Percentiles rank a stretch among this genome's conserved stretches.
These are phyloP conservation scores for Brassica balearica DNA, from an alignment of 441 rosid genomes.

Conservation along the genomic window DNA sequence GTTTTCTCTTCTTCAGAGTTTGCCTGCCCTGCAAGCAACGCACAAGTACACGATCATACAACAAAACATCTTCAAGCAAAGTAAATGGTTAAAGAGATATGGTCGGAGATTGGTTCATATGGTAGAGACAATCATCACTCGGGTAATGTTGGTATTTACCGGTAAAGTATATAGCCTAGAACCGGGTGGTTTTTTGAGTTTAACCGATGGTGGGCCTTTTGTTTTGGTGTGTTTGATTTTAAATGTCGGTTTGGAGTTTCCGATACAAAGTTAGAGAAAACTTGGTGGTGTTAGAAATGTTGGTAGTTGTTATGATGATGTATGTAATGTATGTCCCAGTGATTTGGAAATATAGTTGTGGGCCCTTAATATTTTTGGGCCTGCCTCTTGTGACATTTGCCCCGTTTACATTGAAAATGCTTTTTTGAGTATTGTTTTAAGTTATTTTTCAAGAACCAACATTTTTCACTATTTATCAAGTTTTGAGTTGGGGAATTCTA, in stretches of 20 bases:
- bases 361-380: slow-evolving; percentile 38
- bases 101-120: background rate
- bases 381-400: slow-evolving; percentile 26
- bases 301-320: slow-evolving; percentile 4
- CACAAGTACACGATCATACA: background rate
- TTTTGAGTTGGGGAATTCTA: background rate
- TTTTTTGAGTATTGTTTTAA: background rate
- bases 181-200: slow-evolving; percentile 29
- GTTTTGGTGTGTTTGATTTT: slow-evolving; percentile 24
- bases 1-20: background rate
- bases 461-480: background rate
- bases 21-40: slow-evolving; percentile 2
- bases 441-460: background rate
- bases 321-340: slow-evolving; percentile 25
- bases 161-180: background rate
- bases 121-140: background rate
- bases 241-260: slow-evolving; percentile 19
- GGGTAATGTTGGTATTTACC: slow-evolving; percentile 22
- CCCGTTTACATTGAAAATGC: background rate
- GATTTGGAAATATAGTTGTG: slow-evolving; percentile 35
- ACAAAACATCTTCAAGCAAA: background rate
- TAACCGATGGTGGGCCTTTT: slow-evolving; percentile 18
- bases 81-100: background rate
- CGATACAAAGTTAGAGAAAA: background rate
- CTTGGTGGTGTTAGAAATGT: slow-evolving; percentile 18